These are phyloP conservation scores for Firmiana major DNA, from an alignment of 345 rosid species.

Conservation along the genomic window DNA sequence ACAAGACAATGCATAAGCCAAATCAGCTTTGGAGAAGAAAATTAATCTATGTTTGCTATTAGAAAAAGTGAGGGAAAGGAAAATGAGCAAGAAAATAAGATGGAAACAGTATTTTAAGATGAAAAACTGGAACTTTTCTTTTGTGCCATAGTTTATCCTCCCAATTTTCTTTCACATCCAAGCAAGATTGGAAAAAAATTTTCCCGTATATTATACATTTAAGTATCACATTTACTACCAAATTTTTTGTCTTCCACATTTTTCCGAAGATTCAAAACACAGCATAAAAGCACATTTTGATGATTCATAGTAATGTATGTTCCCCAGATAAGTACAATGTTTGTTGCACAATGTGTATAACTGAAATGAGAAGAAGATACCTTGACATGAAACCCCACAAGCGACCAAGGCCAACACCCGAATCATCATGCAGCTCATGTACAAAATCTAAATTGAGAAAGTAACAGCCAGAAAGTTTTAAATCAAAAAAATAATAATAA, in stretches of 20 bases:
- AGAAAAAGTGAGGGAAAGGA: neutral
- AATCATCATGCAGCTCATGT: slow-evolving; percentile 72
- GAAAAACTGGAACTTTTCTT: neutral
- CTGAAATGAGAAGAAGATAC: slow-evolving; percentile 28
- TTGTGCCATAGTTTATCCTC: neutral
- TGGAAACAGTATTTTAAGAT: neutral
- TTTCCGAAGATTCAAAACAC: neutral
- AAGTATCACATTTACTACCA: neutral
- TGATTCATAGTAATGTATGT: neutral
- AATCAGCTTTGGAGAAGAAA: neutral
- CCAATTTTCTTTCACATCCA: neutral
- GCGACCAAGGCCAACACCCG: slow-evolving; percentile 37
- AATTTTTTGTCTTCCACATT: neutral
- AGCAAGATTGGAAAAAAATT: neutral
- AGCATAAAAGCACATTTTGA: slow-evolving; percentile 1
- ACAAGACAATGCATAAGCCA: neutral
- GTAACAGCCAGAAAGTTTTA: slow-evolving; percentile 1
- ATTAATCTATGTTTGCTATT: neutral
- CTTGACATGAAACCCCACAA: slow-evolving; percentile 88
- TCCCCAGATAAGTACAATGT: neutral
- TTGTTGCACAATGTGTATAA: neutral
- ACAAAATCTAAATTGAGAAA: slow-evolving; percentile 42
- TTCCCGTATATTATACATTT: neutral
- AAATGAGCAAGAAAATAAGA: neutral
- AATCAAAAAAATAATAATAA: slow-evolving; percentile 1